These are phyloP conservation scores for Pichia insulana DNA, from an alignment of 805 yeast species.

Conservation along the genomic window DNA sequence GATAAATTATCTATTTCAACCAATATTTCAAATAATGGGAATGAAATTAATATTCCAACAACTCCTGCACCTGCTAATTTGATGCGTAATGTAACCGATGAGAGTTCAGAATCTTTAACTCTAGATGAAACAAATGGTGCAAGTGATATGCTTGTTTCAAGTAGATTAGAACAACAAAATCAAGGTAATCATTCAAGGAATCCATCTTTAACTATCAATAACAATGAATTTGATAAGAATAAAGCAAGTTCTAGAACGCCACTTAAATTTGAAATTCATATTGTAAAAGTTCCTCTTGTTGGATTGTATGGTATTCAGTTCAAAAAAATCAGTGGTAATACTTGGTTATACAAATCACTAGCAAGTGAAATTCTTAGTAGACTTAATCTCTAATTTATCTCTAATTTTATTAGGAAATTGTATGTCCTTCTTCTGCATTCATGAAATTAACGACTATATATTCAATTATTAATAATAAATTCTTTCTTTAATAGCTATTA, in stretches of 20 bases:
- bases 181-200: conserved; percentile 9
- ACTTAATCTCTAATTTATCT: conserved; percentile 44
- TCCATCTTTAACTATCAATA: conserved; percentile 2
- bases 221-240: neutral
- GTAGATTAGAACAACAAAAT: conserved; percentile 44
- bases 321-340: conserved; percentile 86
- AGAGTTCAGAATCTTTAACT: conserved; percentile 56
- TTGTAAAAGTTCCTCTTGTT: conserved; percentile 85
- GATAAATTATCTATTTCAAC: conserved; percentile 30
- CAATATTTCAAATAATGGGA: conserved; percentile 27
- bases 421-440: neutral
- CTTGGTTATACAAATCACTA: conserved; percentile 88
- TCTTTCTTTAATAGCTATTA: too few relatives aligned
- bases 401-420: neutral
- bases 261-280: conserved; percentile 79
- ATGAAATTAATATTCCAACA: conserved; percentile 26
- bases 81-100: conserved; percentile 27
- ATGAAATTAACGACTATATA: neutral
- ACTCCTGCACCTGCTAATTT: conserved; percentile 34
- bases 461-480: too few relatives aligned
- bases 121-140: conserved; percentile 46
- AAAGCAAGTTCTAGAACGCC: conserved; percentile 40
- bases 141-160: conserved; percentile 51
- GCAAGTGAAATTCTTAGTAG: conserved; percentile 78
- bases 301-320: conserved; percentile 91